Evolutionary conservation across 352 stramenopile species (phyloP), one percentile per base, ranked within the genome.

Genomic region (Globisporangium alternatum): DNA sequence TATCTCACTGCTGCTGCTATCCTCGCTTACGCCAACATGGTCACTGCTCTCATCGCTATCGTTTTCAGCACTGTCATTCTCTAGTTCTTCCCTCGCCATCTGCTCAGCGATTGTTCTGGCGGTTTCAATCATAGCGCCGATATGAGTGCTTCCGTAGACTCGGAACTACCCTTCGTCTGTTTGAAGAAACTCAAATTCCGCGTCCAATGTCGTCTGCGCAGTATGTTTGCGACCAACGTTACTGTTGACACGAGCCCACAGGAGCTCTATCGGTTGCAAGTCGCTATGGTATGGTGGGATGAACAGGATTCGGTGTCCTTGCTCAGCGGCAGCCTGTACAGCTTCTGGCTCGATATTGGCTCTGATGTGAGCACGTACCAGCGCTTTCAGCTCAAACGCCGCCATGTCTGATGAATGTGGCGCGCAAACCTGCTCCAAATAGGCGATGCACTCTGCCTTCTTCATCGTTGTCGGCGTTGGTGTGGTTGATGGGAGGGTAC

Each of bases 1-100:
- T 3, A 39, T 39, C 13, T 43, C 68, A 60, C 48, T 55, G 21
- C 25, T 55, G 48, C 48, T 55, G 21, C 22, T 55, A 37, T 17
- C 37, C 9, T 43, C 37, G 10, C 13, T 43, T 9, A 2, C 37
- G 19, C 37, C 9, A 43, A 15, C 37, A 17, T 43, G 8, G 10
- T 5, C 15, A 15, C 48, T 35, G 12, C 21, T 55, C 21, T 55
- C 48, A n/a, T n/a, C 15, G 25, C 21, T 13, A 22, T 31, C 48
- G n/a, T 55, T 5, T 39, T 8, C 17, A 55, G 48, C 19, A 30
- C 48, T 55, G 7, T 31, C 10, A n/a, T 56, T 8, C 1, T n/a
- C 49, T 12, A 55, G 19, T 21, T 55, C 48, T 9, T 55, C 48
- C 21, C 17, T 55, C 48, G 12, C 6, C 48, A 17, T 21, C 22